Percentiles rank a stretch among this genome's conserved stretches.
Conservation (phyloP, 495 filamentous ascomycete species). For the Letharia columbiana region DNA sequence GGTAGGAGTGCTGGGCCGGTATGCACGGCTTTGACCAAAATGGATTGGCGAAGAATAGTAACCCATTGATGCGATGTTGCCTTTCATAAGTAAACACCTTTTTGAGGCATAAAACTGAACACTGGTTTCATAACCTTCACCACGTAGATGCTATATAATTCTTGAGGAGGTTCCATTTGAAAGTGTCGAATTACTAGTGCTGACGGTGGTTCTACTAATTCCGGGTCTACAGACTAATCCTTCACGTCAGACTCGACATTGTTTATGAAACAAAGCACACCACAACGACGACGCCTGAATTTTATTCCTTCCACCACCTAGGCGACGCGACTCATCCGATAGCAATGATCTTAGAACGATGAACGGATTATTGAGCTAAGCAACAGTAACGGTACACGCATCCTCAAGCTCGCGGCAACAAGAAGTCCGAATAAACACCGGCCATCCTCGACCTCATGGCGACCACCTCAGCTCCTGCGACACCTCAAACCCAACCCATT, state of each 20-base stretch:
- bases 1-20: neutral
- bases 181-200: neutral
- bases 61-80: too few species aligned
- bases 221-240: neutral
- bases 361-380: neutral
- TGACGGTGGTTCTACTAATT: neutral
- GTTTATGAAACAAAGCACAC: neutral
- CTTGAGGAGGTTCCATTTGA: neutral
- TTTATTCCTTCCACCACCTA: neutral
- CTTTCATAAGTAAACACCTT: too few species aligned
- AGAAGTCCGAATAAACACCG: neutral
- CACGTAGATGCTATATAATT: too few species aligned
- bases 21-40: neutral
- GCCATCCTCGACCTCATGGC: neutral
- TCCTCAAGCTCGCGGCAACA: neutral
- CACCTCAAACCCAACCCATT: conserved; percentile 30
- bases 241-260: neutral
- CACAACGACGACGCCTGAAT: neutral
- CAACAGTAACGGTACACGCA: neutral
- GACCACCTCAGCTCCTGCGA: conserved; percentile 27
- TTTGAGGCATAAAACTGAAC: too few species aligned
- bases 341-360: neutral
- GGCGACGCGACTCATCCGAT: neutral
- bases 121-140: too few species aligned
- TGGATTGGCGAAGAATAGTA: neutral